A percentile compares a stretch with the other conserved stretches of the same genome.
These are phyloP conservation scores for Calonectria honghensis DNA, from an alignment of 2,329 filamentous ascomycete species.

Conservation along the genomic window DNA sequence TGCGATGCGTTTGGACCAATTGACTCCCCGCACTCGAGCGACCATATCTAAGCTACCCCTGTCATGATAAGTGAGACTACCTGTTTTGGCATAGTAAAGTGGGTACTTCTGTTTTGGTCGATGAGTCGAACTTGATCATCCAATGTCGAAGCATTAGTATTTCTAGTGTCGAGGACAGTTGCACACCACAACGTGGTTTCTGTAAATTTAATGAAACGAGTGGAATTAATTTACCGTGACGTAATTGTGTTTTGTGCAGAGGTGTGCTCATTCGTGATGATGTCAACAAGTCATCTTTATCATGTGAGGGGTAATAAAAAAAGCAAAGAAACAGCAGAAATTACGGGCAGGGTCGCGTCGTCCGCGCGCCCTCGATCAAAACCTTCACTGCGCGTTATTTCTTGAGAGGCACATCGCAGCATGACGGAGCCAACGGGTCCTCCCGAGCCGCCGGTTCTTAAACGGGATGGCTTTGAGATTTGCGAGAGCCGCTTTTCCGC, in stretches of 20 bases:
- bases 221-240: background rate
- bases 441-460: slow-evolving; percentile 1
- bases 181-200: background rate
- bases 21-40: background rate
- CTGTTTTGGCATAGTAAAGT: slow-evolving; percentile 5
- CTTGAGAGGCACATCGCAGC: background rate
- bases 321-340: background rate
- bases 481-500: background rate
- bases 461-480: slow-evolving; percentile 19
- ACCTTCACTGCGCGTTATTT: background rate
- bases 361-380: no score
- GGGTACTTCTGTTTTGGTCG: background rate
- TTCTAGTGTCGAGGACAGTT: background rate
- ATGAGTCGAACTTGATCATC: background rate
- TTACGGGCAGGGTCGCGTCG: background rate
- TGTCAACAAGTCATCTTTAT: background rate
- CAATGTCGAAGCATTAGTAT: background rate
- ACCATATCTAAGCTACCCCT: background rate
- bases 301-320: slow-evolving; percentile 13
- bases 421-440: background rate
- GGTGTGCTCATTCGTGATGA: background rate
- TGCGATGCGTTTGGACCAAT: background rate
- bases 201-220: background rate
- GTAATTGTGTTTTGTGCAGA: background rate
- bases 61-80: slow-evolving; percentile 16